phyloP scores from a whole-genome alignment of 306 rosid species.

The Quercus berberidifolia region DNA sequence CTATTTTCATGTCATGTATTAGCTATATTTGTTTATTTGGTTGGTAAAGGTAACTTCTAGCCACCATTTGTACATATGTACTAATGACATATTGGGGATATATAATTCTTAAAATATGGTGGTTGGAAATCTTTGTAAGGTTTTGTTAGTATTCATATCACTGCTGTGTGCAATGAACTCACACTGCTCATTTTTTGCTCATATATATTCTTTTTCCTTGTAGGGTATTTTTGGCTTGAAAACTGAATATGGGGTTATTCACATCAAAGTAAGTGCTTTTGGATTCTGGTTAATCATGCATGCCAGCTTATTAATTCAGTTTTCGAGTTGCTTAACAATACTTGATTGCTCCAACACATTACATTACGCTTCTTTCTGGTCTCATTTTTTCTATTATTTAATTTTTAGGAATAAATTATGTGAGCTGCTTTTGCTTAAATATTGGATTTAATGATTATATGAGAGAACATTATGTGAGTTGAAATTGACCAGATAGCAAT shows the following conservation, averaged over 20 bases:
- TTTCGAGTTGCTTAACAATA: not conserved
- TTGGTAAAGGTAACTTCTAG: too few relatives aligned
- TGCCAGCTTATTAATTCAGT: not conserved
- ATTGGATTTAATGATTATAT: too few relatives aligned
- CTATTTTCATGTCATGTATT: too few relatives aligned
- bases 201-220: conserved; percentile 9
- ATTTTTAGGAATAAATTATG: too few relatives aligned
- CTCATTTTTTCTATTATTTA: too few relatives aligned
- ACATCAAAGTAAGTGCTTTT: conserved; percentile 51
- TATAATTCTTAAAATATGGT: too few relatives aligned
- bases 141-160: conserved; percentile 5
- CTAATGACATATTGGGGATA: too few relatives aligned
- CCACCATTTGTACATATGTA: too few relatives aligned
- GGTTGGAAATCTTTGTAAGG: not conserved
- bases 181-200: not conserved
- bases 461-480: too few relatives aligned
- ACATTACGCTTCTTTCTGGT: not conserved
- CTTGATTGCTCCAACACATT: not conserved
- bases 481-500: too few relatives aligned
- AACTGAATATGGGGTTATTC: conserved; percentile 71
- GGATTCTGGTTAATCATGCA: not conserved
- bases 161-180: not conserved
- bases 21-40: too few relatives aligned
- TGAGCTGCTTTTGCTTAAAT: too few relatives aligned
- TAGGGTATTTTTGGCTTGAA: conserved; percentile 76